Evolutionary conservation across 2,329 filamentous ascomycete genomes (phyloP), one percentile per base, ranked within the genome.

Genomic region (Westerdykella sp.): DNA sequence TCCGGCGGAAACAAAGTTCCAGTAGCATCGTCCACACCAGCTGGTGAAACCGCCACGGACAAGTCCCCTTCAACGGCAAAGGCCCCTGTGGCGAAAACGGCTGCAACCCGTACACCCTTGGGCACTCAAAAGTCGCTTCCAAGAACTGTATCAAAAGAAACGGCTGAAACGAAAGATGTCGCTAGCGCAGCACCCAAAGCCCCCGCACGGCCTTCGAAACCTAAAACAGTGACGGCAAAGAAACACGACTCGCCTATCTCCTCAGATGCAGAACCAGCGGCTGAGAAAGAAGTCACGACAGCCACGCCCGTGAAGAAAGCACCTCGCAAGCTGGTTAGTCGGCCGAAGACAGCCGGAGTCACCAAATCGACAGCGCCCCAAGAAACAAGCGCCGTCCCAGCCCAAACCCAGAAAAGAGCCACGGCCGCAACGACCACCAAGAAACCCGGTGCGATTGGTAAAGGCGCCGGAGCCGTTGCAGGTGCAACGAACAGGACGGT

Each of bases 401-500:
- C 12, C 32, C 32, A 16, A 42, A 11, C 14, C 40, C 13, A 21
- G 31, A 56, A 59, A 38, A 42, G 54, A 46, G 45, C 55, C 38
- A 47, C 54, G 32, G 45, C 55, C 44, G 45, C 48, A 35, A 43
- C 49, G 36, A 44, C 53, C 35, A 60, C 57, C 45, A 69, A 60
- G 53, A 64, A 57, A 51, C 60, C 63, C 2, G 62, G 63, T 25
- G 55, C 62, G 5, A 55, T 68, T 13, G 59, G 63, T 34, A 61
- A 59, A 28, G 59, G 61, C 34, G 54, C 60, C 18, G 57, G 62
- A 38, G 61, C 63, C 3, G 60, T 59, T 0, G 65, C 64, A 5
- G 61, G 59, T 23, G 59, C 60, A 2, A 54, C 66, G 1, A 71
- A 66, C 51, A 61, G 62, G 35, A 58, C 62, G n/a, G 57, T 64